These are phyloP conservation scores for Chamaecrista fasciculata DNA, from an alignment of 306 rosid species.

Conservation along the genomic window DNA sequence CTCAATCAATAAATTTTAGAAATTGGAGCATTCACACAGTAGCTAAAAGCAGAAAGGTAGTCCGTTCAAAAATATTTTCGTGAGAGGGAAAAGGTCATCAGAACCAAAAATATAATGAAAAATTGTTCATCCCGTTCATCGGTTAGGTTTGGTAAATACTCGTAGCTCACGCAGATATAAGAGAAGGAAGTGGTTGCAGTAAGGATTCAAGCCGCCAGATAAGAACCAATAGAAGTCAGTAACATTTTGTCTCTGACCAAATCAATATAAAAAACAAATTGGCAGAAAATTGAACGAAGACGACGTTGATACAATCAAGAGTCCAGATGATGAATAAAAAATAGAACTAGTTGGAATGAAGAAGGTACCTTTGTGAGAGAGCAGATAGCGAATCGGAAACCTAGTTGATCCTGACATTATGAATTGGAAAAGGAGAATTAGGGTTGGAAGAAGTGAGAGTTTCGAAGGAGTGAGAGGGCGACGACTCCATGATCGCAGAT, in stretches of 20 bases:
- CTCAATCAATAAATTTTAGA: too few species aligned
- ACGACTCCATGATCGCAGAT: background rate
- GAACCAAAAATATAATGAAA: slow-evolving; percentile 9
- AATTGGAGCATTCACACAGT: too few species aligned
- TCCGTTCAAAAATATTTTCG: background rate
- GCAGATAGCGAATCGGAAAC: background rate
- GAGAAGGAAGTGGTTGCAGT: background rate
- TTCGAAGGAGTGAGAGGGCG: background rate
- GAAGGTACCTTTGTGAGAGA: background rate
- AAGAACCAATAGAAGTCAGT: background rate
- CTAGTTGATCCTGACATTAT: background rate
- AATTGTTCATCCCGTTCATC: background rate
- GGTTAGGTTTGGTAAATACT: background rate
- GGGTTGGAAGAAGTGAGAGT: background rate
- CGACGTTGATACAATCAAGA: background rate
- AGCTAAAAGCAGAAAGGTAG: background rate
- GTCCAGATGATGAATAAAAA: background rate
- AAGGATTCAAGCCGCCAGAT: background rate
- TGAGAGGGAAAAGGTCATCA: background rate
- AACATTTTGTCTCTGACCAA: background rate
- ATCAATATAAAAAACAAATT: background rate
- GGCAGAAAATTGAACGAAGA: slow-evolving; percentile 27
- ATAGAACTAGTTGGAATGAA: background rate
- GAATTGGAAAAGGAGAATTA: background rate
- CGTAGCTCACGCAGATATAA: background rate